Evolutionary conservation across 345 rosid species (phyloP).

Genomic region (Camelina hispida): DNA sequence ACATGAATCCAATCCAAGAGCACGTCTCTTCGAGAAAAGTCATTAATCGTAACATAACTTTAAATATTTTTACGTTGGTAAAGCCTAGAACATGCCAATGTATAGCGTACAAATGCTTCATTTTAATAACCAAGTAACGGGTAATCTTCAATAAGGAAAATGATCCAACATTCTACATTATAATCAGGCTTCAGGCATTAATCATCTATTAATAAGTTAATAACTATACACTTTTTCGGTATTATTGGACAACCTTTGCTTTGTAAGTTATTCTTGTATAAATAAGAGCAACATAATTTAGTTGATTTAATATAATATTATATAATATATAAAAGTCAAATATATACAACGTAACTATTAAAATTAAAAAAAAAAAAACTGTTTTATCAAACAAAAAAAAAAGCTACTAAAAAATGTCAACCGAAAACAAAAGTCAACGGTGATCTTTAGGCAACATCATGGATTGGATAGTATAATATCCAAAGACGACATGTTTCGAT

Average conservation of each 20-base stretch:
- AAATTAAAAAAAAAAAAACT: too few relatives aligned
- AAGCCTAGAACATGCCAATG: constrained; percentile 16
- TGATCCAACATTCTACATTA: not conserved
- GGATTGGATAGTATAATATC: too few relatives aligned
- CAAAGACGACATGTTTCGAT: too few relatives aligned
- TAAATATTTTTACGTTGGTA: constrained; percentile 1
- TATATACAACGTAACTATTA: too few relatives aligned
- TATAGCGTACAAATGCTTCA: not conserved
- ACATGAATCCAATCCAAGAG: constrained; percentile 20
- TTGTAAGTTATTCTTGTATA: not conserved
- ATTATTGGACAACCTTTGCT: not conserved
- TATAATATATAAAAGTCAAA: not conserved
- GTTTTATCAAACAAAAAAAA: too few relatives aligned
- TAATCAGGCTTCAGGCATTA: not conserved
- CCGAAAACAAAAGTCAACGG: too few relatives aligned
- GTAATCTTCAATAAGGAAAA: not conserved
- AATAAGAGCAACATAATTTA: not conserved
- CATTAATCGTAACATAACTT: not conserved
- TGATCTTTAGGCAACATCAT: too few relatives aligned
- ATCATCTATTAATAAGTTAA: not conserved
- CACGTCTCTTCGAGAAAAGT: constrained; percentile 37
- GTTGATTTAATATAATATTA: not conserved
- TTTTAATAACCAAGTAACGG: not conserved
- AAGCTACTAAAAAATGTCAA: too few relatives aligned
- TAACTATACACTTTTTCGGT: not conserved